Conservation (phyloP, 805 yeast species). For the Saccharomycopsis guyanensis region DNA sequence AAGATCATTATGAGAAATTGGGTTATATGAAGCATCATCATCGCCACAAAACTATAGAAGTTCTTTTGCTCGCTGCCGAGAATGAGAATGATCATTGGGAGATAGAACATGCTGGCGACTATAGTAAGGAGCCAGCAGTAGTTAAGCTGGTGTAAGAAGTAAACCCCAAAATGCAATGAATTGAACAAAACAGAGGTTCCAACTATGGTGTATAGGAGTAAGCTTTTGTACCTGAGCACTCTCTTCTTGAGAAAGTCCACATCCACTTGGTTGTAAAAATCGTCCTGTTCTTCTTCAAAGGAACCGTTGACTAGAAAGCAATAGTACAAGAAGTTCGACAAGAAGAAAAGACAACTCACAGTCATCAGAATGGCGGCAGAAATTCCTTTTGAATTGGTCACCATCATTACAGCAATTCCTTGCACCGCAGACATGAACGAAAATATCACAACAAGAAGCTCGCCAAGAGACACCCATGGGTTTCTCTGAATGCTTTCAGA, state of each 20-base stretch:
- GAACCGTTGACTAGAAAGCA: neutral
- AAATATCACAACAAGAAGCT: neutral
- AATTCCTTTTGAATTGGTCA: neutral
- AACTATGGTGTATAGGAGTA: neutral
- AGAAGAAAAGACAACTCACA: neutral
- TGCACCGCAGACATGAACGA: constrained; percentile 1
- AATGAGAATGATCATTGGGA: neutral
- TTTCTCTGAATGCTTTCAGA: neutral
- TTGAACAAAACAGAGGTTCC: constrained; percentile 4
- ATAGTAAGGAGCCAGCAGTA: constrained; percentile 5
- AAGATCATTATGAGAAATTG: neutral
- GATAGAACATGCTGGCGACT: neutral
- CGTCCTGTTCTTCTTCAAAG: neutral
- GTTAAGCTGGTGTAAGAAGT: neutral
- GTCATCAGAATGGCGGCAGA: neutral
- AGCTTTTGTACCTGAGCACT: neutral
- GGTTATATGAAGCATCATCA: neutral
- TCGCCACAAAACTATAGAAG: constrained; percentile 3
- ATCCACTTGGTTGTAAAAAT: constrained; percentile 4
- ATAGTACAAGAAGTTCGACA: neutral
- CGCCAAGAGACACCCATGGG: neutral
- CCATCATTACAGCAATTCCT: neutral
- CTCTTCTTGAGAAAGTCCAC: neutral
- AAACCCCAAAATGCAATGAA: constrained; percentile 4
- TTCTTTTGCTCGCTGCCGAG: neutral